phyloP scores from a whole-genome alignment of 352 stramenopile species.

The Thraustochytrium striatum region DNA sequence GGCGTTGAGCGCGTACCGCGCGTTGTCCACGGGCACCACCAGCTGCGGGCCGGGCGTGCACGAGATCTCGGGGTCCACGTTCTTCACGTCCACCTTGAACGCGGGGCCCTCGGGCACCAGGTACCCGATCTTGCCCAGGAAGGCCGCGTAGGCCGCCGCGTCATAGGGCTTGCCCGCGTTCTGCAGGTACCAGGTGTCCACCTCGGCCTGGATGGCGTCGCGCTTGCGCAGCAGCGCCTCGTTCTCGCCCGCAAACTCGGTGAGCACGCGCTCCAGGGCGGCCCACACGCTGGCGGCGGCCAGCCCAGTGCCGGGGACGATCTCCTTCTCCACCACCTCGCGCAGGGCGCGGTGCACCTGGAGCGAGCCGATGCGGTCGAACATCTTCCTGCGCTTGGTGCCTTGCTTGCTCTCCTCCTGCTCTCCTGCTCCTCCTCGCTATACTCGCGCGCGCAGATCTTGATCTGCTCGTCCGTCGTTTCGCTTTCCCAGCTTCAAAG shows the following conservation, averaged over 20 bases:
- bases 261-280: slow-evolving; percentile 26
- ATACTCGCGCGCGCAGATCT: too few species aligned
- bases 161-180: slow-evolving; percentile 39
- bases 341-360: slow-evolving; percentile 38
- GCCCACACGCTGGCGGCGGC: slow-evolving; percentile 16
- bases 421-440: too few species aligned
- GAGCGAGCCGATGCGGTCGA: slow-evolving; percentile 30
- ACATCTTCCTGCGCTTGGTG: neutral
- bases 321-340: slow-evolving; percentile 38
- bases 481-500: too few species aligned
- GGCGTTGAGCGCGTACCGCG: slow-evolving; percentile 56
- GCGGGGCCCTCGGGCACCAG: slow-evolving; percentile 38
- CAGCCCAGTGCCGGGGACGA: slow-evolving; percentile 21
- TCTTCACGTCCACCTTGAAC: slow-evolving; percentile 47
- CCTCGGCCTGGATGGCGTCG: slow-evolving; percentile 48
- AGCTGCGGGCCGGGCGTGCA: slow-evolving; percentile 49
- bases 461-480: too few species aligned
- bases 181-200: slow-evolving; percentile 50
- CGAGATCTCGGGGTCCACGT: slow-evolving; percentile 51
- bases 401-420: neutral
- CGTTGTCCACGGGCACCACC: slow-evolving; percentile 56
- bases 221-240: slow-evolving; percentile 45
- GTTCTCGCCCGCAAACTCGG: slow-evolving; percentile 47
- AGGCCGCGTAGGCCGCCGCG: slow-evolving; percentile 39
- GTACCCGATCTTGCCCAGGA: slow-evolving; percentile 52